Evolutionary conservation across 331 rosid species (phyloP).

Genomic region (Ulmus americana): DNA sequence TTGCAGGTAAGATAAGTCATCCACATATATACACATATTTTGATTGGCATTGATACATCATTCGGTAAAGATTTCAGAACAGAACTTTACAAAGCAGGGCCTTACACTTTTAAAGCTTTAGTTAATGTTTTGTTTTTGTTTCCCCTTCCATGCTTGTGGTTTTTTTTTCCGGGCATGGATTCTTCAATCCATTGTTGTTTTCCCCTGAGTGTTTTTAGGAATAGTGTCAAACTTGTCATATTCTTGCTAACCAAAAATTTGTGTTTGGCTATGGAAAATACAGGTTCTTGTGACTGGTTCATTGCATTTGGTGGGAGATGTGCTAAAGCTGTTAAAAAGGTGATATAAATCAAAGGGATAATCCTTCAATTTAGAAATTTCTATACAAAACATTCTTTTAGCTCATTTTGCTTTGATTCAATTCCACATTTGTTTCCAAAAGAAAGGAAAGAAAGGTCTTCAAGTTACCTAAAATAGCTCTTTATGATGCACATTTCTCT

Average conservation of each 20-base stretch:
- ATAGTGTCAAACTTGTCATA: background rate
- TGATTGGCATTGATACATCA: too few species aligned
- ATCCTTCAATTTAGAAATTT: background rate
- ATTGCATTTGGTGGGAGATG: slow-evolving; percentile 62
- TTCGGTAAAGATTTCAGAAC: too few species aligned
- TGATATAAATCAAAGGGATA: slow-evolving; percentile 20
- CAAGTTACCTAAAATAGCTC: slow-evolving; percentile 3
- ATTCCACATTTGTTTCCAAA: background rate
- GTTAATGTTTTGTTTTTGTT: background rate
- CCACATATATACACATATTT: too few species aligned
- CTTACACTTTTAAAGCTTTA: background rate
- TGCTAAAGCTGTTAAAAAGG: slow-evolving; percentile 39
- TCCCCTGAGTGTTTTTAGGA: background rate
- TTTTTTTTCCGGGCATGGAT: background rate
- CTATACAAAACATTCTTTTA: slow-evolving; percentile 20
- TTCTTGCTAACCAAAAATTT: background rate
- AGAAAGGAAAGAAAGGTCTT: background rate
- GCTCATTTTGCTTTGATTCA: slow-evolving; percentile 14
- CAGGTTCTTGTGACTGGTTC: slow-evolving; percentile 91
- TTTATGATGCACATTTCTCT: background rate
- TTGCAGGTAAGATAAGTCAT: slow-evolving; percentile 42
- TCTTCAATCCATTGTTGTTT: background rate
- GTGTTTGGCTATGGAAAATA: background rate
- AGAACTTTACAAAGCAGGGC: too few species aligned
- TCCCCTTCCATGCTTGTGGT: background rate